phyloP scores from a whole-genome alignment of 305 asterid species.

The Fraxinus nigra region DNA sequence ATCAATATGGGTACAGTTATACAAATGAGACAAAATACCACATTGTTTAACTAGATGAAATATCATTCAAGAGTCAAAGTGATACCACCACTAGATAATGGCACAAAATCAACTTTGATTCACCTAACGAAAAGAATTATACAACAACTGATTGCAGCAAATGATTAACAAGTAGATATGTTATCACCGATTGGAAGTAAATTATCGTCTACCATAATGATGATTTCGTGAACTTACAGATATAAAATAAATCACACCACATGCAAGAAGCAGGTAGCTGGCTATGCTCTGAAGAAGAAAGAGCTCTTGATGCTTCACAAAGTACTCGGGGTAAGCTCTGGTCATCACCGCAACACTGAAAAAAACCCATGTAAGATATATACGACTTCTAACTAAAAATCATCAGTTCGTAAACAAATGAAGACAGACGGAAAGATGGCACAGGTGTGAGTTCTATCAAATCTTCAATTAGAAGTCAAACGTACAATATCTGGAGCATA shows the following conservation, averaged over 20 bases:
- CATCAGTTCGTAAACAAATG: constrained; percentile 8
- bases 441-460: constrained; percentile 2
- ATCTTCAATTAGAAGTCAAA: constrained; percentile 19
- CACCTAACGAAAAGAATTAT: neutral
- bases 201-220: neutral
- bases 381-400: constrained; percentile 9
- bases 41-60: constrained; percentile 9
- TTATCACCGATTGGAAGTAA: neutral
- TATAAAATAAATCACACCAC: constrained; percentile 68
- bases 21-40: constrained; percentile 17
- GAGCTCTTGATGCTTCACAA: constrained; percentile 50
- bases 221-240: constrained; percentile 54
- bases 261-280: constrained; percentile 76
- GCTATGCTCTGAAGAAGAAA: constrained; percentile 81
- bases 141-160: neutral
- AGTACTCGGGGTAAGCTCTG: constrained; percentile 84
- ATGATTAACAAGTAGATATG: constrained; percentile 10
- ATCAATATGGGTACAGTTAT: neutral
- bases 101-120: neutral
- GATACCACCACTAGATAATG: neutral
- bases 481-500: constrained; percentile 98
- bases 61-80: neutral
- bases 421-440: neutral
- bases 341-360: constrained; percentile 97
- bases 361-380: constrained; percentile 15